Percentiles rank a stretch among this genome's conserved stretches.
phyloP scores from a whole-genome alignment of 495 filamentous ascomycete species.

The Xylaria castorea region DNA sequence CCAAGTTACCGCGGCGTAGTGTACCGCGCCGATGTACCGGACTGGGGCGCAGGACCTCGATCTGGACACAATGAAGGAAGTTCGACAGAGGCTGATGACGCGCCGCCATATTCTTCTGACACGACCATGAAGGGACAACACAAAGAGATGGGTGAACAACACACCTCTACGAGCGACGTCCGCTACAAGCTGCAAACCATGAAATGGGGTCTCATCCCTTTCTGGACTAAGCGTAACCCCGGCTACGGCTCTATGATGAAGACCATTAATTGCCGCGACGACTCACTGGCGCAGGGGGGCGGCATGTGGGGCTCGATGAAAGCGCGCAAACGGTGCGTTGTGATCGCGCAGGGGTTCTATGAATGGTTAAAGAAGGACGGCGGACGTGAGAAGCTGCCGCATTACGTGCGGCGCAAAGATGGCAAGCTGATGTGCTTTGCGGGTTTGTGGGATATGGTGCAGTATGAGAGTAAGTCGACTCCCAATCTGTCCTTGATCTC shows the following conservation, averaged over 20 bases:
- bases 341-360: constrained; percentile 91
- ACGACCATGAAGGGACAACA: constrained; percentile 26
- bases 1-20: constrained; percentile 86
- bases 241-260: constrained; percentile 78
- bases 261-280: constrained; percentile 95
- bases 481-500: not conserved
- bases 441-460: constrained; percentile 88
- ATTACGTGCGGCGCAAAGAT: constrained; percentile 82
- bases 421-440: constrained; percentile 87
- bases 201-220: constrained; percentile 74
- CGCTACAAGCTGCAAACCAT: constrained; percentile 83
- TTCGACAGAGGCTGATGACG: constrained; percentile 26
- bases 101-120: constrained; percentile 22
- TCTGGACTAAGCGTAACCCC: constrained; percentile 85
- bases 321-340: constrained; percentile 81
- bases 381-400: constrained; percentile 78
- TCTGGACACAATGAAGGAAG: constrained; percentile 24
- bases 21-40: constrained; percentile 77
- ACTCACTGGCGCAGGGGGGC: constrained; percentile 74
- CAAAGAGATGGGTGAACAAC: constrained; percentile 1
- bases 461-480: constrained; percentile 70
- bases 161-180: constrained; percentile 30
- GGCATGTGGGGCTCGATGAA: constrained; percentile 96
- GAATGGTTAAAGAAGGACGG: constrained; percentile 90
- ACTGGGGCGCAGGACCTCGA: constrained; percentile 55